A percentile compares a stretch with the other conserved stretches of the same genome.
phyloP scores from a whole-genome alignment of 306 rosid genomes.

The Ormosia semicastrata region DNA sequence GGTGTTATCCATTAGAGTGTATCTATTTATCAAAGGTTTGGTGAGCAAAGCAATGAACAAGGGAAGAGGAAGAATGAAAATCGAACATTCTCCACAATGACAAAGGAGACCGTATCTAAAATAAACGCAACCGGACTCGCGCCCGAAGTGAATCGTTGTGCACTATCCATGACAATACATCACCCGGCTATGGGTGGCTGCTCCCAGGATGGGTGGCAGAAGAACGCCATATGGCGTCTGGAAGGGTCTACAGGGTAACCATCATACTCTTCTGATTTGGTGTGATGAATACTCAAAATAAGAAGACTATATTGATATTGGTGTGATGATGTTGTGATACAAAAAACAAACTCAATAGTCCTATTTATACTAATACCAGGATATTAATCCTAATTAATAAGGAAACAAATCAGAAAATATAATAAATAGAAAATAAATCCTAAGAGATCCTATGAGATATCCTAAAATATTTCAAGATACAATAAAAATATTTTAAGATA shows the following conservation, averaged over 20 bases:
- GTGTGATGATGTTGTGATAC: too few relatives aligned
- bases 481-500: too few relatives aligned
- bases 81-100: not conserved
- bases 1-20: too few relatives aligned
- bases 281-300: too few relatives aligned
- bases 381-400: too few relatives aligned
- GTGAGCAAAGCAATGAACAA: not conserved
- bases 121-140: not conserved
- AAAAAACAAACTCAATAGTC: too few relatives aligned
- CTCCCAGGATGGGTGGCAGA: conserved; percentile 17
- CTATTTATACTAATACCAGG: too few relatives aligned
- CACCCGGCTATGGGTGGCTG: not conserved
- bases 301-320: too few relatives aligned
- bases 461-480: too few relatives aligned
- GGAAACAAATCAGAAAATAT: too few relatives aligned
- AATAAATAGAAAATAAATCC: too few relatives aligned
- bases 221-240: conserved; percentile 12
- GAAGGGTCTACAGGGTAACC: conserved; percentile 23
- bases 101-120: not conserved
- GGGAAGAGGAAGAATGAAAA: not conserved
- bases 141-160: not conserved
- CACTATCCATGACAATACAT: not conserved
- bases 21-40: not conserved
- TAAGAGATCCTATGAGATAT: too few relatives aligned
- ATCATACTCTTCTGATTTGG: not conserved